Evolutionary conservation across 1,284 basidiomycete genomes (phyloP).

Genomic region (Sporisorium scitamineum): DNA sequence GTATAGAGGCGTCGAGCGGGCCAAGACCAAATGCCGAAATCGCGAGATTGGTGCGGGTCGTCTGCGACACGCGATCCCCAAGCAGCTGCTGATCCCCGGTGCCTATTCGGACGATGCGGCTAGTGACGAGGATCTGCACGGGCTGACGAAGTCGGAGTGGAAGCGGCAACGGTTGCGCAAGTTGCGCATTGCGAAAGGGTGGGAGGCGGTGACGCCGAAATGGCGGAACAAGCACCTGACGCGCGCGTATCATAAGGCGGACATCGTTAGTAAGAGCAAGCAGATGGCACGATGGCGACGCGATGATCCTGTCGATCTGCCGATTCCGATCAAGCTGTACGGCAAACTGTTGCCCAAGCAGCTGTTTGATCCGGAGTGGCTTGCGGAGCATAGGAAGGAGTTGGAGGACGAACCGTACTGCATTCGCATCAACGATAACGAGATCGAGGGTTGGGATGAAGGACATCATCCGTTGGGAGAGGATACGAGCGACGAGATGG

Average conservation of each 20-base stretch:
- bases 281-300: constrained; percentile 55
- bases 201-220: constrained; percentile 55
- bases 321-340: constrained; percentile 51
- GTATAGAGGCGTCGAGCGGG: constrained; percentile 52
- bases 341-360: constrained; percentile 46
- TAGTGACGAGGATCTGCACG: constrained; percentile 58
- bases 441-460: constrained; percentile 53
- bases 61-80: constrained; percentile 50
- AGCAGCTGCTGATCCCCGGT: constrained; percentile 49
- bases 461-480: constrained; percentile 48
- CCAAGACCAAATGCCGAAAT: constrained; percentile 52
- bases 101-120: constrained; percentile 58
- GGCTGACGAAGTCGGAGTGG: constrained; percentile 52
- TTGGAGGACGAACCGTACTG: constrained; percentile 53
- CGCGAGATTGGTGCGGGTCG: constrained; percentile 53
- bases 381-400: constrained; percentile 44
- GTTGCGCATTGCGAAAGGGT: constrained; percentile 47
- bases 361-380: constrained; percentile 53
- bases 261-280: constrained; percentile 53
- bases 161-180: constrained; percentile 47
- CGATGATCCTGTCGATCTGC: constrained; percentile 53
- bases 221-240: constrained; percentile 58
- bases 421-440: constrained; percentile 48
- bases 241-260: constrained; percentile 51
- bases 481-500: constrained; percentile 57